Evolutionary conservation across 2,329 filamentous ascomycete genomes (phyloP), one percentile per base, ranked within the genome.

Genomic region (Akanthomyces muscarius): DNA sequence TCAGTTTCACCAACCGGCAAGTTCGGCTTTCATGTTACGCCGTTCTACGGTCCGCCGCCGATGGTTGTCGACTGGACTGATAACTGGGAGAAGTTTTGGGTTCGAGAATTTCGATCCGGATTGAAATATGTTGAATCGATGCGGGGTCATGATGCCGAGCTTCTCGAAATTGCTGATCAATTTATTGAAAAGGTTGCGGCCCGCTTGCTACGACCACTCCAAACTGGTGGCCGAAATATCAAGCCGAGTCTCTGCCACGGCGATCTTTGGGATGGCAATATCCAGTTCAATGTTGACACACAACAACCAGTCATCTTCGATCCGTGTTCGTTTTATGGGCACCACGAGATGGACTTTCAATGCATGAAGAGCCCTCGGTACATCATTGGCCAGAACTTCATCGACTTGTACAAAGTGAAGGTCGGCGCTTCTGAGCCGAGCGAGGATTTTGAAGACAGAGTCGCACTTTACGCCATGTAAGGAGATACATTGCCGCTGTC

Each of bases 151-250:
- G 64, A 70, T 51, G 61, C 66, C 5, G 69, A 71, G 68, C 42
- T 76, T 13, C 68, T 76, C 38, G 63, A 64, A 1, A 65, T 77
- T 0, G 63, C 65, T 2, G 58, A 66, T 16, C 63, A 63, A 0
- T 61, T 78, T 16, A 73, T 79, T 7, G 68, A 73, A 18, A 77
- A 70, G 51, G 78, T 81, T 1, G 76, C 81, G n/a, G 77, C 78
- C 0, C 69, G 78, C 21, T 69, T 81, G 0, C 69, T 81, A 4
- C 64, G 77, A 3, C 75, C 76, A 0, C 69, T 81, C 1, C 74
- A 80, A 62, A 73, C 67, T 1, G 71, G 72, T 0, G 76, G 77
- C 2, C 68, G 75, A 18, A 69, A 44, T 0, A 67, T 81, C 13
- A 76, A 76, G 58, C 78, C 78, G 2, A 72, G 68, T 1, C 69